Evolutionary conservation across 177 flowering plant species (phyloP).

Genomic region (Vitis hybrid): DNA sequence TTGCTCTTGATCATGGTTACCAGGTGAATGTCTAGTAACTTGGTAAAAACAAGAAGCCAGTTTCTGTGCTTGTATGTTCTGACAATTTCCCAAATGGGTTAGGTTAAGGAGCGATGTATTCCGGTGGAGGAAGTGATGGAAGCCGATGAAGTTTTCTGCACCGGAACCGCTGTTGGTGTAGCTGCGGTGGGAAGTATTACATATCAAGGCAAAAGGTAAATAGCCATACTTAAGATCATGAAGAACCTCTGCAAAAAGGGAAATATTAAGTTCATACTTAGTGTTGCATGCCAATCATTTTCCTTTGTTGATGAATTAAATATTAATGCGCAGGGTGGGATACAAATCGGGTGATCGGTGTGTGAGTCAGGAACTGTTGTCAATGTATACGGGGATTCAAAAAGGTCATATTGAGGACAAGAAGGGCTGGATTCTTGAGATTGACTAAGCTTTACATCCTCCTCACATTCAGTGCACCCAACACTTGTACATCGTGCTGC

Average conservation of each 20-base stretch:
- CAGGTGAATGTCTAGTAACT: slow-evolving; percentile 37
- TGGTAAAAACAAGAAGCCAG: not conserved
- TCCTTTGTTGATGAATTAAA: not conserved
- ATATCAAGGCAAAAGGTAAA: slow-evolving; percentile 61
- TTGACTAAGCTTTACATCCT: slow-evolving; percentile 11
- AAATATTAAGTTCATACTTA: not conserved
- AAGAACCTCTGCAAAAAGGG: not conserved
- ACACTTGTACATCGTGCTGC: too few relatives aligned
- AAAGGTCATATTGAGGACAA: slow-evolving; percentile 56
- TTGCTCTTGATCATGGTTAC: slow-evolving; percentile 65
- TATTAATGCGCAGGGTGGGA: slow-evolving; percentile 42
- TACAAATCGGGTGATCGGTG: slow-evolving; percentile 30
- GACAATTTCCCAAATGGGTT: not conserved
- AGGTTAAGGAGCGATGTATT: slow-evolving; percentile 80
- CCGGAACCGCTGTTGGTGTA: slow-evolving; percentile 88
- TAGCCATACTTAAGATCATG: not conserved
- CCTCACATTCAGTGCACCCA: too few relatives aligned
- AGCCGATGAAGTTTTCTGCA: slow-evolving; percentile 90
- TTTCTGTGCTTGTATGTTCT: not conserved
- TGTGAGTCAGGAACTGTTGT: slow-evolving; percentile 31
- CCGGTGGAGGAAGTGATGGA: slow-evolving; percentile 62
- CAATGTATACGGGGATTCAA: slow-evolving; percentile 55
- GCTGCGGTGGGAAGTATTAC: slow-evolving; percentile 81
- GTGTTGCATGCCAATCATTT: too few relatives aligned
- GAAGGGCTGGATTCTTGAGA: slow-evolving; percentile 65